Evolutionary conservation across 2,329 filamentous ascomycete species (phyloP), one percentile per base, ranked within the genome.

Genomic region (Talaromyces funiculosus): DNA sequence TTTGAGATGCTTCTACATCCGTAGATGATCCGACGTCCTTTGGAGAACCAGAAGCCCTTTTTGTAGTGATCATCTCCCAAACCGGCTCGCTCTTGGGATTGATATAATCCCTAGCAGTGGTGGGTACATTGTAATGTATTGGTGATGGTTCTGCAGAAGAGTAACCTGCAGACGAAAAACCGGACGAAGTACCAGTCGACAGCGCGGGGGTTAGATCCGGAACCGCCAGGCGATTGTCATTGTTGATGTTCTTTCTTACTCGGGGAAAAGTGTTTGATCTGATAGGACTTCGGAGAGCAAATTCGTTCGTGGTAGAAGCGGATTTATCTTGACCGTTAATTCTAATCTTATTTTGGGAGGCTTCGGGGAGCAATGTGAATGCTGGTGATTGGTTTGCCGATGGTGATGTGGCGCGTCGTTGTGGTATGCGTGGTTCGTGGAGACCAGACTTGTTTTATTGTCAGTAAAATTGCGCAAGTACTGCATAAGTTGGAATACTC

Each of bases 331-430:
- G 4, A 22, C 14, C 38, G 20, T 66, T 47, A 26, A 72, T 69
- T 10, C 38, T 43, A 26, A 29, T 26, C 3, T 38, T 22, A 1
- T 35, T 42, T 4, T 47, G 38, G 4, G 47, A 31, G 35, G 65
- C 40, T 29, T 72, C 69, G 2, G 76, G 76, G 47, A 78, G 78
- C 6, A 77, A 62, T 4, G 69, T 71, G 59, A 78, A 78, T 40
- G 67, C 71, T 4, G 74, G 70, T 29, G 73, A 71, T 53, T 67
- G 71, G 6, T 72, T 67, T 51, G 65, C 67, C 35, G 67, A 70
- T 29, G 75, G 73, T 22, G 75, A 77, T 20, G 72, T 75, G 29
- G 71, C 72, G 47, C 73, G 70, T 49, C 72, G 69, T 61, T 68
- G 68, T 22, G 71, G 69, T 29, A 63, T 65, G 12, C 53, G 42